phyloP scores from a whole-genome alignment of 495 filamentous ascomycete species.

The Xanthoparmelia taractica region DNA sequence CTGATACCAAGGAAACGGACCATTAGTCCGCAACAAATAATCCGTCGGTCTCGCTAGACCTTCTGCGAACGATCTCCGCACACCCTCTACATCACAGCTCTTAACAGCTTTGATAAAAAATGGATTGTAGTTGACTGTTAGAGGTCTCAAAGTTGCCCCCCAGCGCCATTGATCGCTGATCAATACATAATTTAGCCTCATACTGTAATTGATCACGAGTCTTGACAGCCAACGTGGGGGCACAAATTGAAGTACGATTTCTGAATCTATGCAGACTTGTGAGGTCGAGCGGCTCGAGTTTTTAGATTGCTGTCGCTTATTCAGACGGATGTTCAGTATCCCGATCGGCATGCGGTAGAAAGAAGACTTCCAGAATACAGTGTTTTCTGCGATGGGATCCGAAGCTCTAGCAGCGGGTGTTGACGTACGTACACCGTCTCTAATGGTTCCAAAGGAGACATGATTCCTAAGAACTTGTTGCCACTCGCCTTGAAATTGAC shows the following conservation, averaged over 20 bases:
- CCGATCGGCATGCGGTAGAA: not conserved
- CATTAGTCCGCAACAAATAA: not conserved
- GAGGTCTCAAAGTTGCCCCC: not conserved
- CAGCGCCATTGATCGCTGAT: slow-evolving; percentile 1
- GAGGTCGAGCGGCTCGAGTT: not conserved
- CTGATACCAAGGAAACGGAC: not conserved
- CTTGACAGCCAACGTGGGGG: slow-evolving; percentile 6
- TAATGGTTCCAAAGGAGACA: not conserved
- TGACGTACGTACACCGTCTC: not conserved
- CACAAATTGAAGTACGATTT: not conserved
- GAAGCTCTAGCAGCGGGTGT: too few relatives aligned
- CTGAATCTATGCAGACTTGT: not conserved
- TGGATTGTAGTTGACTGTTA: slow-evolving; percentile 8
- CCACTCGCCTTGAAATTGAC: not conserved
- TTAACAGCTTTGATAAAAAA: not conserved
- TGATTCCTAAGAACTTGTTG: not conserved
- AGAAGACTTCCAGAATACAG: not conserved
- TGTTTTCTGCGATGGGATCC: not conserved
- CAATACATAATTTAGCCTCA: not conserved
- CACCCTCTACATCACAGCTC: not conserved
- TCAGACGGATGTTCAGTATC: not conserved
- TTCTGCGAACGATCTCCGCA: not conserved
- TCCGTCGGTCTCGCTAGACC: not conserved
- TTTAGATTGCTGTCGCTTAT: not conserved
- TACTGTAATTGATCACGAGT: not conserved